Percentiles rank a stretch among this genome's conserved stretches.
These are phyloP conservation scores for Metarhizium sp. DNA, from an alignment of 2,329 filamentous ascomycete species.

Conservation along the genomic window DNA sequence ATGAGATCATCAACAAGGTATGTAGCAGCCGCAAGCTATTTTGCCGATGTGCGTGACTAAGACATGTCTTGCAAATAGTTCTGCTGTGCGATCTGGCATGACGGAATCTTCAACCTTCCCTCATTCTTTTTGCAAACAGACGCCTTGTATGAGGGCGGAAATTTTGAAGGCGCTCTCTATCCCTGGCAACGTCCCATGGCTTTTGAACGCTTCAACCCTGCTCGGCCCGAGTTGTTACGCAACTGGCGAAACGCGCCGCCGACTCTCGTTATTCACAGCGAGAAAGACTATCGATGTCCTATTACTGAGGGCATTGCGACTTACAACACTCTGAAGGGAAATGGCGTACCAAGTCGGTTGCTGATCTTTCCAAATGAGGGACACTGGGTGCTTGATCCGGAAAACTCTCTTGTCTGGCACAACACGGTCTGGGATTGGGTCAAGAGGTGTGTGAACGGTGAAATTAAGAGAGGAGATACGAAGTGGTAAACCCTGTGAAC, in stretches of 20 bases:
- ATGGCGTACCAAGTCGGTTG: constrained; percentile 58
- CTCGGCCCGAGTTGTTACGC: constrained; percentile 32
- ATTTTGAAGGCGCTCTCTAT: constrained; percentile 33
- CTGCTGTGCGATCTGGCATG: constrained; percentile 34
- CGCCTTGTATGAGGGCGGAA: constrained; percentile 9
- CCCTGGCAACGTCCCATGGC: constrained; percentile 36
- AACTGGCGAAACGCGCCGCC: constrained; percentile 55
- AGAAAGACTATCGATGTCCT: constrained; percentile 52
- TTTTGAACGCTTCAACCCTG: constrained; percentile 42
- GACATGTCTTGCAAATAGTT: constrained; percentile 8
- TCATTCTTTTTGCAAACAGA: constrained; percentile 18
- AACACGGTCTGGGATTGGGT: constrained; percentile 58
- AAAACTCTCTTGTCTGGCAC: constrained; percentile 63
- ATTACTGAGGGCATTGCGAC: constrained; percentile 49
- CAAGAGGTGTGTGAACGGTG: constrained; percentile 34
- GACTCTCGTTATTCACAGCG: constrained; percentile 63
- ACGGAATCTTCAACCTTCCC: constrained; percentile 30
- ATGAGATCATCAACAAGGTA: constrained; percentile 38
- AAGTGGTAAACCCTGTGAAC: constrained; percentile 7
- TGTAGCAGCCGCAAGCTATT: neutral
- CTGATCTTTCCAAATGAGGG: constrained; percentile 67
- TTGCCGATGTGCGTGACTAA: neutral
- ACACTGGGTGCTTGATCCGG: constrained; percentile 59
- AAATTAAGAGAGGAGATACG: constrained; percentile 11
- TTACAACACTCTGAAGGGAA: constrained; percentile 63